phyloP scores from a whole-genome alignment of 2,329 filamentous ascomycete genomes.

The Fusarium verrucosum region DNA sequence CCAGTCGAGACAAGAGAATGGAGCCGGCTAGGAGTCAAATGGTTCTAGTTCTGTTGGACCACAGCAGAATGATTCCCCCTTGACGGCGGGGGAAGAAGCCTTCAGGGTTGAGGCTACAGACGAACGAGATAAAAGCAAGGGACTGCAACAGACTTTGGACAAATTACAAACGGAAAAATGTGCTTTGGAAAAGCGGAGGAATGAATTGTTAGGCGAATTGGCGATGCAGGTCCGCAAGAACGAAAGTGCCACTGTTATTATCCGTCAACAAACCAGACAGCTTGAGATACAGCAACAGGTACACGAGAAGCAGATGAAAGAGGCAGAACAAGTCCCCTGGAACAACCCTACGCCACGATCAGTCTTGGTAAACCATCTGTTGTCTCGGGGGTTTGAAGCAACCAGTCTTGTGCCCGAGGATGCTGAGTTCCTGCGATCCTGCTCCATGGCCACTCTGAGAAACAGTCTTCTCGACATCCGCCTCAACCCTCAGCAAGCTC shows the following conservation, averaged over 20 bases:
- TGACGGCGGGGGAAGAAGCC: background rate
- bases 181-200: background rate
- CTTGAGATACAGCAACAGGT: background rate
- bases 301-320: background rate
- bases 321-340: background rate
- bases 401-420: background rate
- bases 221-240: background rate
- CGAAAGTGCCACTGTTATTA: background rate
- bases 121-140: background rate
- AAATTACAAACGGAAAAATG: background rate
- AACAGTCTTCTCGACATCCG: no score
- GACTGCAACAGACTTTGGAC: background rate
- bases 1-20: no score
- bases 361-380: background rate
- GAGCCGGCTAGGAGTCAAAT: no score
- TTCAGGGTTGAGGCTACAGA: background rate
- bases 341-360: background rate
- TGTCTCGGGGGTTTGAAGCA: background rate
- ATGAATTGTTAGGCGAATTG: background rate
- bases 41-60: no score
- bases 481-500: no score
- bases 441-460: no score
- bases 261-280: background rate
- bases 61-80: background rate
- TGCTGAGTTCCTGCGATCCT: no score